phyloP scores from a whole-genome alignment of 805 yeast genomes.

The Starmerella stellata region DNA sequence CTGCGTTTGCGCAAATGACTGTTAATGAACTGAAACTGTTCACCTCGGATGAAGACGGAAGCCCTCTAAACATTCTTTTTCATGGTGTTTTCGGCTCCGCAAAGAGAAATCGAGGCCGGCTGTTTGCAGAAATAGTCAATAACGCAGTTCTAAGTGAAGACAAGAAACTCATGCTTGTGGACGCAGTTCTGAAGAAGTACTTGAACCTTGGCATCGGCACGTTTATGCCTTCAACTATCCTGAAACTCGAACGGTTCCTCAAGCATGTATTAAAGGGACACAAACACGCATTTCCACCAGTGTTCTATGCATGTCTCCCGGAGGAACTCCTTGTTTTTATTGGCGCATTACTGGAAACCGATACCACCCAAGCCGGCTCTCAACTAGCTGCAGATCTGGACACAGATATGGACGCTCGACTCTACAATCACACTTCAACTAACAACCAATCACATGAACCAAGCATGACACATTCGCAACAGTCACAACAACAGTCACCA shows the following conservation, averaged over 20 bases:
- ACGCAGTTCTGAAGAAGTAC: slow-evolving; percentile 2
- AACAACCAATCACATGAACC: too few species aligned
- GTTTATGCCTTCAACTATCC: not conserved
- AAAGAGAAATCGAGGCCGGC: slow-evolving; percentile 15
- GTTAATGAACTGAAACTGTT: slow-evolving; percentile 13
- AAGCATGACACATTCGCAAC: too few species aligned
- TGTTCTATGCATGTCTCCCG: not conserved
- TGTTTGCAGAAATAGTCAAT: slow-evolving; percentile 17
- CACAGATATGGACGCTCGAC: not conserved
- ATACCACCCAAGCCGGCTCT: too few species aligned
- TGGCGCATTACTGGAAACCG: not conserved
- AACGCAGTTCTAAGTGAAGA: not conserved
- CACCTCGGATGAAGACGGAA: slow-evolving; percentile 14
- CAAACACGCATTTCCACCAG: not conserved
- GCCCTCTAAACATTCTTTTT: slow-evolving; percentile 21
- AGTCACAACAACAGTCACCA: too few species aligned
- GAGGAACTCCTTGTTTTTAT: not conserved
- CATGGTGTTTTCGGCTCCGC: slow-evolving; percentile 19
- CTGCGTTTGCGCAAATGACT: slow-evolving; percentile 17
- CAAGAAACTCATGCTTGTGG: not conserved
- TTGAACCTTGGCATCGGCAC: slow-evolving; percentile 5
- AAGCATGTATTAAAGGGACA: not conserved
- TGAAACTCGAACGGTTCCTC: slow-evolving; percentile 8
- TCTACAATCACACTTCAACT: not conserved
- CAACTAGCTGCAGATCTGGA: not conserved